These are phyloP conservation scores for Clarireedia homoeocarpa DNA, from an alignment of 2,329 filamentous ascomycete genomes.

Conservation along the genomic window DNA sequence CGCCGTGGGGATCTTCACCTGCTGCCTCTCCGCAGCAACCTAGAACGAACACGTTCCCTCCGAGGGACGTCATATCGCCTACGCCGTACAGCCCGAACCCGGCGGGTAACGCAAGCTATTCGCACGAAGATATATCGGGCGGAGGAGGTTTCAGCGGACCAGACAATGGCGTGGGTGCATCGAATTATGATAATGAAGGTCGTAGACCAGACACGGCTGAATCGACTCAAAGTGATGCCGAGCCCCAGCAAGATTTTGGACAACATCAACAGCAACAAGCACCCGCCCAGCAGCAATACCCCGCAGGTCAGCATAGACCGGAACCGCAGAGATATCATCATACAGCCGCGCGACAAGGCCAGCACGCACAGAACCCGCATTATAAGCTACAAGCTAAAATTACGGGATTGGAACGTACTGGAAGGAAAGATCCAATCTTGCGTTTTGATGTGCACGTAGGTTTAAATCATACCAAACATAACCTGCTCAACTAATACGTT, in stretches of 20 bases:
- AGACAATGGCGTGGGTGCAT: slow-evolving; percentile 23
- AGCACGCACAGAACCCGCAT: slow-evolving; percentile 49
- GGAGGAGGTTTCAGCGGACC: slow-evolving; percentile 20
- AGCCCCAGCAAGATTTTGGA: slow-evolving; percentile 28
- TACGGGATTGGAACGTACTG: slow-evolving; percentile 83
- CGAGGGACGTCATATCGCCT: slow-evolving; percentile 24
- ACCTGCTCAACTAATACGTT: slow-evolving; percentile 12
- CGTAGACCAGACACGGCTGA: slow-evolving; percentile 26
- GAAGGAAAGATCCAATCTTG: slow-evolving; percentile 90
- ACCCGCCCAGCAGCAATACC: slow-evolving; percentile 20
- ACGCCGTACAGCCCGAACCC: slow-evolving; percentile 20
- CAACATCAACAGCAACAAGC: slow-evolving; percentile 24
- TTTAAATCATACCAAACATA: slow-evolving; percentile 2
- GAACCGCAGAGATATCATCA: slow-evolving; percentile 29
- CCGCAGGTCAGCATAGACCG: slow-evolving; percentile 29
- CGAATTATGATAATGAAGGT: slow-evolving; percentile 22
- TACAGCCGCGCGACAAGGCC: slow-evolving; percentile 23
- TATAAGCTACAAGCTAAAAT: slow-evolving; percentile 93
- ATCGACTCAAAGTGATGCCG: slow-evolving; percentile 19
- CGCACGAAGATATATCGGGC: slow-evolving; percentile 22
- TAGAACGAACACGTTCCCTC: slow-evolving; percentile 21
- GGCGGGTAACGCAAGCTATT: slow-evolving; percentile 18
- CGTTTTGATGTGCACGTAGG: slow-evolving; percentile 94
- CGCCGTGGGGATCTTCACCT: slow-evolving; percentile 48
- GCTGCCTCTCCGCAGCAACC: slow-evolving; percentile 26